Evolutionary conservation across 371 early-diverging fungal species (phyloP).

Genomic region (Apophysomyces sp.): DNA sequence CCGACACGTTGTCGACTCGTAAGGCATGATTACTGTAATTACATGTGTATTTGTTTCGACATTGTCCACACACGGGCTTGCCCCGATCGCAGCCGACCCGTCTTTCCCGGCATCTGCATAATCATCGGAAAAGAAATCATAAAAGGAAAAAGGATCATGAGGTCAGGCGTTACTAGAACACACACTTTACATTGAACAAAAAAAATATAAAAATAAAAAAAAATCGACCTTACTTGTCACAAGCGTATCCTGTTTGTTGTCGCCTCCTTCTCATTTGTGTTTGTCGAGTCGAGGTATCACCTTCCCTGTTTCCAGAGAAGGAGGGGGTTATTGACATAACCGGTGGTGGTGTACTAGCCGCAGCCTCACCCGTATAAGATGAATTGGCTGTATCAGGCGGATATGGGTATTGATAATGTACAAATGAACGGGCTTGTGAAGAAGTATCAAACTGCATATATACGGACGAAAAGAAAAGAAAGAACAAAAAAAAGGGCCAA

Average conservation of each 20-base stretch:
- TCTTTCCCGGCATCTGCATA: constrained; percentile 33
- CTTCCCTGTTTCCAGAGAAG: not conserved
- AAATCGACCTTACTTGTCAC: constrained; percentile 26
- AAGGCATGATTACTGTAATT: constrained; percentile 27
- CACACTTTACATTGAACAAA: not conserved
- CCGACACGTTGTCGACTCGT: constrained; percentile 21
- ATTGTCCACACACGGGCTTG: constrained; percentile 33
- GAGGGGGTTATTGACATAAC: not conserved
- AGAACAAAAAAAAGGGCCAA: not conserved
- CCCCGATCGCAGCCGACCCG: constrained; percentile 34
- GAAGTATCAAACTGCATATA: not conserved
- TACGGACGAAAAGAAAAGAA: not conserved
- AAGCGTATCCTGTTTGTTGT: constrained; percentile 36
- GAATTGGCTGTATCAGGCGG: not conserved
- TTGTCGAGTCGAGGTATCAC: not conserved
- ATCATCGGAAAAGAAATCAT: constrained; percentile 1
- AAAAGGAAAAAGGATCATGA: not conserved
- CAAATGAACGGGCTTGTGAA: not conserved
- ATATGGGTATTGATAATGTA: not conserved
- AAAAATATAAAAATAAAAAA: not conserved
- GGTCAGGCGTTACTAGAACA: not conserved
- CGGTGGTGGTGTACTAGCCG: constrained; percentile 2
- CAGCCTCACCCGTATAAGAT: not conserved
- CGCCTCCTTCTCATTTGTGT: constrained; percentile 19
- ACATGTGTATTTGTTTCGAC: constrained; percentile 25